Percentiles rank a stretch among this genome's conserved stretches.
These are phyloP conservation scores for Alternaria angustiovoidea DNA, from an alignment of 2,329 filamentous ascomycete species.

Conservation along the genomic window DNA sequence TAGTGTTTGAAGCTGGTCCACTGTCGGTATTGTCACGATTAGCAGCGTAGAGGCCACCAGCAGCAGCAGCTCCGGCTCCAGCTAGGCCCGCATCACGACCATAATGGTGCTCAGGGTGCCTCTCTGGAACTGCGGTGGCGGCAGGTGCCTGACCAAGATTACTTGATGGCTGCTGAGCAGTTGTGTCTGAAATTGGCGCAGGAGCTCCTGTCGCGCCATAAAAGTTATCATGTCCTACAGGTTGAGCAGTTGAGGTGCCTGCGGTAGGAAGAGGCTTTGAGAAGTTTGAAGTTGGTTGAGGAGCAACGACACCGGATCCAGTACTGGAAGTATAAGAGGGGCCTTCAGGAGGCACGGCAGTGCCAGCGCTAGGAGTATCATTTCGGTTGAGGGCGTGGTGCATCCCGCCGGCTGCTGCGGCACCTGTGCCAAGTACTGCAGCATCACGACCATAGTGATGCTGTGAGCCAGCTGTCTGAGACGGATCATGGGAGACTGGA, in stretches of 20 bases:
- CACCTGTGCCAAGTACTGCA: slow-evolving; percentile 1
- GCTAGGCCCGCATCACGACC: slow-evolving; percentile 31
- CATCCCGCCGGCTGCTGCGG: not conserved
- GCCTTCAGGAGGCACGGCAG: slow-evolving; percentile 5
- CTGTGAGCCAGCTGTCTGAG: slow-evolving; percentile 18
- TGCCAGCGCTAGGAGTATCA: slow-evolving; percentile 14
- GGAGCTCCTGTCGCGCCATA: slow-evolving; percentile 22
- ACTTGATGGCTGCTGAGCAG: slow-evolving; percentile 1
- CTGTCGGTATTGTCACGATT: slow-evolving; percentile 29
- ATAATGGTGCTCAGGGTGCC: slow-evolving; percentile 35
- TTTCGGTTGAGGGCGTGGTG: not conserved
- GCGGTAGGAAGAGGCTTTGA: slow-evolving; percentile 13
- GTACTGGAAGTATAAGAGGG: not conserved
- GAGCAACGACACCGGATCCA: not conserved
- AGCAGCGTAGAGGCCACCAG: slow-evolving; percentile 26
- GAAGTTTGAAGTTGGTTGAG: slow-evolving; percentile 5
- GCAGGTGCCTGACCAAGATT: not conserved
- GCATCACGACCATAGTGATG: slow-evolving; percentile 38
- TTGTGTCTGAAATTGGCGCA: slow-evolving; percentile 8
- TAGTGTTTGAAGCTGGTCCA: slow-evolving; percentile 31
- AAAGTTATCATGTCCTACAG: slow-evolving; percentile 8
- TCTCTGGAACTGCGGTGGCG: not conserved
- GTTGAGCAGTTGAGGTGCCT: not conserved
- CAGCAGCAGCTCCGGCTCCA: slow-evolving; percentile 27
- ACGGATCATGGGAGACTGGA: slow-evolving; percentile 7